Percentiles rank a stretch among this genome's conserved stretches.
Conservation (phyloP, 2,329 filamentous ascomycete genomes). For the Sclerotinia borealis region DNA sequence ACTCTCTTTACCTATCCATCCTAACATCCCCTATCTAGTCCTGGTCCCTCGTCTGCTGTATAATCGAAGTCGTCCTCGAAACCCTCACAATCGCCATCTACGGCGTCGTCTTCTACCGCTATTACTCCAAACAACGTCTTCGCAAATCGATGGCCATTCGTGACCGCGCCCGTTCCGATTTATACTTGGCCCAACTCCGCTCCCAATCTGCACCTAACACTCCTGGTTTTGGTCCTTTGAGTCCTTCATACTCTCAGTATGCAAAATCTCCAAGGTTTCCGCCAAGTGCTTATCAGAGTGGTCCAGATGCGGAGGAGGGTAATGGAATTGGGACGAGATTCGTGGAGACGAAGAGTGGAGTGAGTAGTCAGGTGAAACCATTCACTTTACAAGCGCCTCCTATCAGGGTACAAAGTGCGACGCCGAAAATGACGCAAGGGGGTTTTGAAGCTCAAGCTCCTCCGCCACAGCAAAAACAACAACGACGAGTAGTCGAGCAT, state of each 20-base stretch:
- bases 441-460: constrained; percentile 49
- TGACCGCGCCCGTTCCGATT: constrained; percentile 86
- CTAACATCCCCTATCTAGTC: constrained; percentile 49
- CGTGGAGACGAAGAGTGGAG: constrained; percentile 45
- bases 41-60: constrained; percentile 92
- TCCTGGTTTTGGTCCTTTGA: constrained; percentile 74
- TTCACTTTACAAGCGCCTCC: constrained; percentile 88
- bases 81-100: constrained; percentile 88
- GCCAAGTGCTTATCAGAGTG: constrained; percentile 47
- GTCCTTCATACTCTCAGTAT: constrained; percentile 43
- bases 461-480: neutral
- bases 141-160: constrained; percentile 95
- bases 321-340: constrained; percentile 41
- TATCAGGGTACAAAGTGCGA: constrained; percentile 64
- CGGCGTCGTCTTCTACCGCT: constrained; percentile 91
- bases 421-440: constrained; percentile 59
- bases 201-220: constrained; percentile 91
- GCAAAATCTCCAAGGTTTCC: constrained; percentile 50
- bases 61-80: constrained; percentile 94
- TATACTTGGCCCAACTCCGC: constrained; percentile 84
- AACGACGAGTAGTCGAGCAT: constrained; percentile 49
- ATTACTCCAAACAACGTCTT: constrained; percentile 92
- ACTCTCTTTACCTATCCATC: neutral
- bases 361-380: constrained; percentile 58
- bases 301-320: constrained; percentile 46